phyloP scores from a whole-genome alignment of 768 basidiomycete species.

The Suillus variegatus region DNA sequence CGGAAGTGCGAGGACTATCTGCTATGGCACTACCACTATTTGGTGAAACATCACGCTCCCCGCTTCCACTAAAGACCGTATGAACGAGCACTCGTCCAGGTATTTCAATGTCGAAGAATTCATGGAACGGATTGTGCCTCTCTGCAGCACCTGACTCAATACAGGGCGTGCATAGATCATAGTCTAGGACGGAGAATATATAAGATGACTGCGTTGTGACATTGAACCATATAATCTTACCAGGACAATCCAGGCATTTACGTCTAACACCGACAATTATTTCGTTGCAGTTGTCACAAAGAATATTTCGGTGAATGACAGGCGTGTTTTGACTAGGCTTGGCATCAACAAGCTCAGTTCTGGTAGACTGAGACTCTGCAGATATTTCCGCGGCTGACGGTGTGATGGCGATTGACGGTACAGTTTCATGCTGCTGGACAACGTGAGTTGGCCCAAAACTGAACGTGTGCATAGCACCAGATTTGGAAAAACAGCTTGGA shows the following conservation, averaged over 20 bases:
- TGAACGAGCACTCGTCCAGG: slow-evolving; percentile 69
- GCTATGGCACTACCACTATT: slow-evolving; percentile 9
- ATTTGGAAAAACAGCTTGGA: slow-evolving; percentile 29
- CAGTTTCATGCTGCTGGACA: slow-evolving; percentile 19
- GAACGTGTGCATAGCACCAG: slow-evolving; percentile 26
- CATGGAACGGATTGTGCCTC: slow-evolving; percentile 61
- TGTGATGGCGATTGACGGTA: neutral
- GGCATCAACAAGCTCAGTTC: neutral
- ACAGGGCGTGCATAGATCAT: slow-evolving; percentile 69
- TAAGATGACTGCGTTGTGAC: neutral
- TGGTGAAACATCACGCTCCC: slow-evolving; percentile 26
- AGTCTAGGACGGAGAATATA: slow-evolving; percentile 46
- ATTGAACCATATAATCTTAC: slow-evolving; percentile 38
- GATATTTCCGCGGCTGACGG: neutral
- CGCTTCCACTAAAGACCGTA: slow-evolving; percentile 50
- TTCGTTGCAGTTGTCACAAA: slow-evolving; percentile 65
- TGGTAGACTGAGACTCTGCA: neutral
- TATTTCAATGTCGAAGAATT: slow-evolving; percentile 68
- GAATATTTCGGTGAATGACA: slow-evolving; percentile 53
- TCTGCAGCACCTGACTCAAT: slow-evolving; percentile 49
- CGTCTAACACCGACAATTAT: slow-evolving; percentile 67
- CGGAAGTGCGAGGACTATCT: neutral
- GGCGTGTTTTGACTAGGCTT: neutral
- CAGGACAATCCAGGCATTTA: slow-evolving; percentile 78
- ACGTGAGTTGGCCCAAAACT: slow-evolving; percentile 34